Base-by-base conservation (phyloP, 352 stramenopile species). In the Pythium sp. region DNA sequence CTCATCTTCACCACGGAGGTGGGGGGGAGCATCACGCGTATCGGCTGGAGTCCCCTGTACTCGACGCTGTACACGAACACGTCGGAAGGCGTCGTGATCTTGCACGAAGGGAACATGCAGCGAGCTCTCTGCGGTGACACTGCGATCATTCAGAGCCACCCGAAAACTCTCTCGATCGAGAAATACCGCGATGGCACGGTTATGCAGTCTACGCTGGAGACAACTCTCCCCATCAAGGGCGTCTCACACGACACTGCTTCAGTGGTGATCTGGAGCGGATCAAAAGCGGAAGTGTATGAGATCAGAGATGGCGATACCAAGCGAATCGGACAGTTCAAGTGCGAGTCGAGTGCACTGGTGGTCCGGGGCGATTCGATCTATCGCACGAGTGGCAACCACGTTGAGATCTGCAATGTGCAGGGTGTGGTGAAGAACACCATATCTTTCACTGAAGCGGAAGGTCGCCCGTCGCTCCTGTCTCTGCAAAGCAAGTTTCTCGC, bases 401-500 rank as follows among this genome's bases (percentile, higher is more conserved):
- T 98, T 15, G 85, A 97, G 76, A 79, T 98, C 20, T 94, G 80
- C 64, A 98, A 97, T 66, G 74, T 95, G 36, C 74, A 86, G 36
- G 94, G 94, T 9, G 78, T 95, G 6, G 80, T 97, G 22, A 97
- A 94, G 67, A 91, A 96, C 60, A 82, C 74, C 0, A 90, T 98
- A 26, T 91, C 80, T 1, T 98, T 98, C 71, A 97, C 89, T 1
- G 93, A 97, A 54, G 82, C 77, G 0, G 95, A 98, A 58, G 95
- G 95, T 2, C 74, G 80, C 18, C 95, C 95, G 0, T 59, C 72
- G 26, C 68, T 96, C 46, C 64, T 98, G 18, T 86, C 93, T 30
- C 71, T 97, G 24, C 94, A 98, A 64, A 91, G 80, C 58, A 97
- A 95, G 58, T 98, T 93, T 62, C 77, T 98, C 38, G 91, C 89